phyloP scores from a whole-genome alignment of 2,329 filamentous ascomycete species.

The Furcasterigmium sp. region DNA sequence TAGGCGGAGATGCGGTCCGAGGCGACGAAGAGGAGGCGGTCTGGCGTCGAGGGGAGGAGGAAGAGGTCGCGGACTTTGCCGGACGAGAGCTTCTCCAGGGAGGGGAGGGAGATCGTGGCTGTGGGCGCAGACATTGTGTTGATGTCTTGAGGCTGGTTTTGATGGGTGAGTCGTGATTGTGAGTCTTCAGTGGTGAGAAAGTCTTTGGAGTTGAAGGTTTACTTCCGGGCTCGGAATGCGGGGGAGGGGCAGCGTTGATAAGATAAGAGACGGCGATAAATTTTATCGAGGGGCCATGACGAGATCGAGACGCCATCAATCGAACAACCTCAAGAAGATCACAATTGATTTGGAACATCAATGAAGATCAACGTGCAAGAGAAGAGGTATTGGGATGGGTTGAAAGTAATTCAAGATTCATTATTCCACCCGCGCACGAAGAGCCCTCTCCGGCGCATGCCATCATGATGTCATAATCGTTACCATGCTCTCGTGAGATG shows the following conservation, averaged over 20 bases:
- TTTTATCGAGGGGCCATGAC: too few relatives aligned
- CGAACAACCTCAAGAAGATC: too few relatives aligned
- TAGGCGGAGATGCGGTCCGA: conserved; percentile 93
- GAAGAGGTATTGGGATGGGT: too few relatives aligned
- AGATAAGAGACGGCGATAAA: too few relatives aligned
- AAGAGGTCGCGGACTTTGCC: conserved; percentile 81
- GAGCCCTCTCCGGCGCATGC: too few relatives aligned
- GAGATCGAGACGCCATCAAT: too few relatives aligned
- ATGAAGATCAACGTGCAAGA: too few relatives aligned
- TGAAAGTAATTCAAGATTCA: too few relatives aligned
- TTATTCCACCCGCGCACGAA: too few relatives aligned
- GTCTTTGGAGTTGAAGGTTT: background rate
- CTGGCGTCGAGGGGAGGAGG: conserved; percentile 51
- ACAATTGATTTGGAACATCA: too few relatives aligned
- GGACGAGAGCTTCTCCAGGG: conserved; percentile 19
- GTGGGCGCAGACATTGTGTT: conserved; percentile 13
- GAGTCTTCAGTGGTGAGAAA: background rate
- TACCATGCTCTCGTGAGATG: too few relatives aligned
- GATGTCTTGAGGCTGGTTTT: background rate
- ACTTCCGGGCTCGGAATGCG: background rate
- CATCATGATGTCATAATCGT: too few relatives aligned
- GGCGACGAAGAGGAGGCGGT: conserved; percentile 74
- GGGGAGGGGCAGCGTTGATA: background rate
- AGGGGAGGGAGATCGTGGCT: conserved; percentile 10
- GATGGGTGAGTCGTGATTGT: background rate